phyloP scores from a whole-genome alignment of 495 filamentous ascomycete genomes.

The Penicillium lividum region DNA sequence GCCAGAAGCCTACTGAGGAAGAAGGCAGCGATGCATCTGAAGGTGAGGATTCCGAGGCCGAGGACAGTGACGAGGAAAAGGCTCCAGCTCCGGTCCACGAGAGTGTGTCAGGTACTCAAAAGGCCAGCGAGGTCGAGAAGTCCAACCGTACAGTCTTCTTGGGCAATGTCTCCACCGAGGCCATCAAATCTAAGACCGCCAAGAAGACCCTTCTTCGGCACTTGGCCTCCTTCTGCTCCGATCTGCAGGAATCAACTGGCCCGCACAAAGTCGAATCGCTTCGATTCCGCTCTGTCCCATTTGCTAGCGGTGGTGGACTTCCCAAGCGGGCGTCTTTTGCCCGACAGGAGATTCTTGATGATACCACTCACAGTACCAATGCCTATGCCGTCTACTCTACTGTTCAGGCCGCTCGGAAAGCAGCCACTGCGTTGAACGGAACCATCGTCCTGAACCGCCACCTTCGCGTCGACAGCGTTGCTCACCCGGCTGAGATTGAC shows the following conservation, averaged over 20 bases:
- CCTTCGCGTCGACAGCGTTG: slow-evolving; percentile 83
- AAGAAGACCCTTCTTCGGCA: slow-evolving; percentile 76
- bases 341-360: slow-evolving; percentile 75
- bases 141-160: slow-evolving; percentile 90
- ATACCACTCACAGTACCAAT: slow-evolving; percentile 90
- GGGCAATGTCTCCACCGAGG: slow-evolving; percentile 80
- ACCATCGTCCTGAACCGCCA: slow-evolving; percentile 83
- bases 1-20: slow-evolving; percentile 21
- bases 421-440: slow-evolving; percentile 77
- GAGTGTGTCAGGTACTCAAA: slow-evolving; percentile 40
- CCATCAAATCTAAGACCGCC: slow-evolving; percentile 76
- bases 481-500: slow-evolving; percentile 80
- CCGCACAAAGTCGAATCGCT: slow-evolving; percentile 80
- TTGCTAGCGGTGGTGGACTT: slow-evolving; percentile 63
- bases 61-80: slow-evolving; percentile 30
- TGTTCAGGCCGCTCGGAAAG: slow-evolving; percentile 69
- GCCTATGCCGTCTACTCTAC: slow-evolving; percentile 90
- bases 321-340: slow-evolving; percentile 91
- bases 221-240: slow-evolving; percentile 55
- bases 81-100: slow-evolving; percentile 57
- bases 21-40: slow-evolving; percentile 21
- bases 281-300: slow-evolving; percentile 91
- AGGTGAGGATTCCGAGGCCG: slow-evolving; percentile 12
- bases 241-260: slow-evolving; percentile 42
- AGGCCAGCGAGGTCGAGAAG: slow-evolving; percentile 70